Evolutionary conservation across 2,329 filamentous ascomycete genomes (phyloP), one percentile per base, ranked within the genome.

Genomic region (Colletotrichum salicis): DNA sequence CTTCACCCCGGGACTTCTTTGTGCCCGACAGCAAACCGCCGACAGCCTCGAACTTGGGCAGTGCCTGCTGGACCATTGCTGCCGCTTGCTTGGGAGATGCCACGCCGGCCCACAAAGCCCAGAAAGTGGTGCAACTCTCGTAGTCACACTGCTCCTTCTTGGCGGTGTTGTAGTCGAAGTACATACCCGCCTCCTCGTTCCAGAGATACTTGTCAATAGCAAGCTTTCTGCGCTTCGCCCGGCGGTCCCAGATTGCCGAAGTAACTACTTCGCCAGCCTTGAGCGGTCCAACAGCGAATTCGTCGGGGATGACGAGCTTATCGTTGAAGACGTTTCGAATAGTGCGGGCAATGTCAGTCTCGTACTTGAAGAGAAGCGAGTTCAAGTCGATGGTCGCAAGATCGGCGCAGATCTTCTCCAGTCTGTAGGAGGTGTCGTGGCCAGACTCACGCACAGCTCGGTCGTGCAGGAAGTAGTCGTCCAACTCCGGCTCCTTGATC

Each of bases 401-500:
- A 79, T 98, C 91, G 12, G 94, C 96, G 77, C 93, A 95, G 29
- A 97, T 88, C 58, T 91, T 92, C 83, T 98, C 96, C 24, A 99
- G 87, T 22, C 96, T 94, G 83, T 98, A 98, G 19, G 94, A 94
- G 2, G 96, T 99, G 80, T 99, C 96, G 81, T 99, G 96, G 13
- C 96, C 96, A 22, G 96, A 98, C 82, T 99, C 96, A 75, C 96
- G 92, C 41, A 98, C 95, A 2, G 96, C 95, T 71, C 96, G 93
- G 80, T 99, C 96, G 80, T 99, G 96, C 79, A 97, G 84, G 84
- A 98, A 98, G 83, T 98, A 99, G 58, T 95, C 91, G 78, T 99
- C 96, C 15, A 99, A 87, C 74, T 97, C 94, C 0, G 95, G 95
- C 83, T 98, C 96, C 58, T 87, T 82, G 31, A 99, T 88, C 63